Evolutionary conservation across 306 rosid genomes (phyloP), one percentile per base, ranked within the genome.

Genomic region (Urtica urens): DNA sequence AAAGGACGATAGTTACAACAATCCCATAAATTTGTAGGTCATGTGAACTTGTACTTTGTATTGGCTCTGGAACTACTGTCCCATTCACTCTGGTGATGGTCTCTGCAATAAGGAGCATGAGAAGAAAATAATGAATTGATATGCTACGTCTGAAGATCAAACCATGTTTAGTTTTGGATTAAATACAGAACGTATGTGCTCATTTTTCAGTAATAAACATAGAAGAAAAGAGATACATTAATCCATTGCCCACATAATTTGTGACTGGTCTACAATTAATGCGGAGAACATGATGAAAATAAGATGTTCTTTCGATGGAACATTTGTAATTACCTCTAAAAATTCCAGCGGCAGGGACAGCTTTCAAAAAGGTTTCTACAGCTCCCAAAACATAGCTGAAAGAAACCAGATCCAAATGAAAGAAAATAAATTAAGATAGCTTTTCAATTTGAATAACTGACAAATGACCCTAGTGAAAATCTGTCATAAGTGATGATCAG

Each of bases 361-460:
- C 99, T 67, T 82, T 82, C 79, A 92, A 58, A 81, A 92, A 92
- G 40, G 99, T 92, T 78, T 92, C 99, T 38, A 92, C 99, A 34
- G 99, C 99, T 72, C 99, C 99, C 83, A 92, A 65, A 48, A 92
- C 96, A 15, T 92, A 92, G 43, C 99, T 92, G 60, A 66, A n/a
- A n/a, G 67, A 76, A 35, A 10, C 68, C 69, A 70, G 23, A 71
- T 63, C 60, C 62, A 79, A 47, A 71, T 39, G 54, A 63, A 58
- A 69, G 46, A 16, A 37, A 19, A 51, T n/a, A 7, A 47, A 38
- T 38, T 33, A 18, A 28, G 53, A 58, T 16, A 35, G 61, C 62
- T 51, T 54, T 47, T 39, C 55, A 21, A 41, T 8, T 23, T n/a
- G 15, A 49, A 27, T 42, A 27, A 47, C 38, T 55, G 61, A 63